Percentiles rank a stretch among this genome's conserved stretches.
Conservation (phyloP, 1,139 yeast genomes). For the Maudiozyma humilis region DNA sequence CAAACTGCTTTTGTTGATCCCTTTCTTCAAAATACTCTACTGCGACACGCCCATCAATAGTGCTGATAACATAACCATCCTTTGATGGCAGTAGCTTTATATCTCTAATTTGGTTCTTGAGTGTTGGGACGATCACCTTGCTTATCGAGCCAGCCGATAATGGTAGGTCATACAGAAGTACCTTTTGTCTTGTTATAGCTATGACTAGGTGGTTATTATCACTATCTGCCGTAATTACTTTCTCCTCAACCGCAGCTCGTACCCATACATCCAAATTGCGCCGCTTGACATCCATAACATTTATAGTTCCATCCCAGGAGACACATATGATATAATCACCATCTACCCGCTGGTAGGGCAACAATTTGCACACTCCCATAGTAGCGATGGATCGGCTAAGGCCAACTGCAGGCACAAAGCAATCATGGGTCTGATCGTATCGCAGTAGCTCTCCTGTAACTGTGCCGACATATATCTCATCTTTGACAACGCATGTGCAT, state of each 20-base stretch:
- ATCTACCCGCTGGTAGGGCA: slow-evolving; percentile 3
- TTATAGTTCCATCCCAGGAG: slow-evolving; percentile 30
- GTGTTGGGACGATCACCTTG: slow-evolving; percentile 60
- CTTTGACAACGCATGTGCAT: slow-evolving; percentile 12
- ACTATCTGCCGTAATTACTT: slow-evolving; percentile 60
- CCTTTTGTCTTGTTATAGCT: slow-evolving; percentile 41
- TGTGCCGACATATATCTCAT: slow-evolving; percentile 21
- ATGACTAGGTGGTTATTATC: slow-evolving; percentile 43
- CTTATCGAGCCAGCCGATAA: slow-evolving; percentile 38
- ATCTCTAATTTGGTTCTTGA: slow-evolving; percentile 62
- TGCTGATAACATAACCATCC: slow-evolving; percentile 67
- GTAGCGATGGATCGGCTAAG: slow-evolving; percentile 4
- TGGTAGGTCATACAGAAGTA: slow-evolving; percentile 54
- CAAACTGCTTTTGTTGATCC: slow-evolving; percentile 52
- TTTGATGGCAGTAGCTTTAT: slow-evolving; percentile 51
- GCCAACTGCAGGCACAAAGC: slow-evolving; percentile 9
- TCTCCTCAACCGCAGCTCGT: slow-evolving; percentile 25
- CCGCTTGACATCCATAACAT: slow-evolving; percentile 16
- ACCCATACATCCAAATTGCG: slow-evolving; percentile 9
- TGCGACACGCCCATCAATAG: slow-evolving; percentile 82
- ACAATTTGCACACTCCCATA: slow-evolving; percentile 10
- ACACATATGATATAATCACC: slow-evolving; percentile 16
- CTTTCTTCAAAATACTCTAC: slow-evolving; percentile 58
- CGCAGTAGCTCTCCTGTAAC: slow-evolving; percentile 27
- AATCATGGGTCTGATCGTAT: slow-evolving; percentile 17